Percentiles rank a stretch among this genome's conserved stretches.
Evolutionary conservation across 148 eudicot species (phyloP).

Genomic region (Dysphania ambrosioides): DNA sequence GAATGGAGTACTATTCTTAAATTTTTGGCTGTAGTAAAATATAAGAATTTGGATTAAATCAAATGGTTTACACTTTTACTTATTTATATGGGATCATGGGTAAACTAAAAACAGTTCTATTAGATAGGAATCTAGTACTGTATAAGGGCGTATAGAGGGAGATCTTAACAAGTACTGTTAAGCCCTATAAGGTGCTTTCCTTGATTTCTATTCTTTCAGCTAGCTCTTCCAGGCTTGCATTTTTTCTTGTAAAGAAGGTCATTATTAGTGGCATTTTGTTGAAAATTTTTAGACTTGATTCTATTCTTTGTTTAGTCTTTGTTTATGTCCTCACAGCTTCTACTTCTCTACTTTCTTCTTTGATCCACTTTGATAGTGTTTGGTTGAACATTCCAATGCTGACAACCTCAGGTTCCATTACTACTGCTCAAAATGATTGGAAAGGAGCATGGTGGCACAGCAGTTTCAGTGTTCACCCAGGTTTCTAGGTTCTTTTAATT

Average conservation of each 20-base stretch:
- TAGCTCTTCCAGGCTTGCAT: neutral
- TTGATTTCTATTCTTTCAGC: neutral
- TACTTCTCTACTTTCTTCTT: neutral
- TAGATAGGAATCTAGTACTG: too few relatives aligned
- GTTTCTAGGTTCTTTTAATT: conserved; percentile 29
- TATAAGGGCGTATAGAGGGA: too few relatives aligned
- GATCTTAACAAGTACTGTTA: too few relatives aligned
- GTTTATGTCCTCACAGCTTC: neutral
- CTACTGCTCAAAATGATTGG: conserved; percentile 80
- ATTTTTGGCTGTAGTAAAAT: too few relatives aligned
- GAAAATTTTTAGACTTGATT: neutral
- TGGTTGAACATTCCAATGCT: neutral
- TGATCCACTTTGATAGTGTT: neutral
- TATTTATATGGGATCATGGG: too few relatives aligned
- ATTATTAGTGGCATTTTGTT: neutral
- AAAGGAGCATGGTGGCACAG: conserved; percentile 98
- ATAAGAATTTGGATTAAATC: too few relatives aligned
- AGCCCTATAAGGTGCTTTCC: too few relatives aligned
- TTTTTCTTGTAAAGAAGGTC: too few relatives aligned
- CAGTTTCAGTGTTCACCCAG: conserved; percentile 69
- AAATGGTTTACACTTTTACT: too few relatives aligned
- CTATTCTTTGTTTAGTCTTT: neutral
- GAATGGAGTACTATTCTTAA: too few relatives aligned
- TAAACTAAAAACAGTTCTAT: too few relatives aligned
- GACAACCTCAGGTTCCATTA: conserved; percentile 50